Conservation (phyloP, 441 rosid species). For the Biscutella laevigata region DNA sequence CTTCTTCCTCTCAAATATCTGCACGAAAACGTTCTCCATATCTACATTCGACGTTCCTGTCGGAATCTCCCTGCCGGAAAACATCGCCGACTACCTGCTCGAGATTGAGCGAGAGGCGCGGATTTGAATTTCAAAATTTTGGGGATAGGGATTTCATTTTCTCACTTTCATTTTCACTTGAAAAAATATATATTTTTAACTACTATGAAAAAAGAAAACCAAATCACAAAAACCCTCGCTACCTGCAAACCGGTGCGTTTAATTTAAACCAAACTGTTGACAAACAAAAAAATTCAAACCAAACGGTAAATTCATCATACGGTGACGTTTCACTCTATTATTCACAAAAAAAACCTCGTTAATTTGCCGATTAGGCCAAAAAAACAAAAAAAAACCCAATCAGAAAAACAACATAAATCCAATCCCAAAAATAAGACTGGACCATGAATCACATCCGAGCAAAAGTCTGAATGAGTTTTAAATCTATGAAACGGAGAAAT, state of each 20-base stretch:
- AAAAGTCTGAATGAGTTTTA: too few species aligned
- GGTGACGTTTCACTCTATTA: too few species aligned
- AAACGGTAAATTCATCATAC: too few species aligned
- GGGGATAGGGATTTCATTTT: slow-evolving; percentile 12
- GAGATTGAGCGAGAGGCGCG: slow-evolving; percentile 27
- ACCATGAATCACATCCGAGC: too few species aligned
- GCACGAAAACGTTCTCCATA: slow-evolving; percentile 52
- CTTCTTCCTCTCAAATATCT: slow-evolving; percentile 70
- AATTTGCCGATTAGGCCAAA: too few species aligned
- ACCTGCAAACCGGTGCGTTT: slow-evolving; percentile 6
- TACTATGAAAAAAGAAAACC: neutral
- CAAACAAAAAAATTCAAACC: too few species aligned
- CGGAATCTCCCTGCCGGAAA: slow-evolving; percentile 25
- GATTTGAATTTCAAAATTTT: slow-evolving; percentile 28
- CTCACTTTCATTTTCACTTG: neutral
- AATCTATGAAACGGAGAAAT: too few species aligned
- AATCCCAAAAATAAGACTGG: too few species aligned
- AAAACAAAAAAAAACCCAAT: too few species aligned
- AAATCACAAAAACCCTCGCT: neutral
- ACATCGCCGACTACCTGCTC: slow-evolving; percentile 21
- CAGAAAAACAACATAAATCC: too few species aligned
- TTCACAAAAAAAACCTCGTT: too few species aligned
- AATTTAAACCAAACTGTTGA: too few species aligned
- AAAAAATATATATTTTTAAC: neutral
- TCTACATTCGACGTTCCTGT: slow-evolving; percentile 27